Base-by-base conservation (phyloP, 805 yeast species). In the Monosporozyma aerobia region DNA sequence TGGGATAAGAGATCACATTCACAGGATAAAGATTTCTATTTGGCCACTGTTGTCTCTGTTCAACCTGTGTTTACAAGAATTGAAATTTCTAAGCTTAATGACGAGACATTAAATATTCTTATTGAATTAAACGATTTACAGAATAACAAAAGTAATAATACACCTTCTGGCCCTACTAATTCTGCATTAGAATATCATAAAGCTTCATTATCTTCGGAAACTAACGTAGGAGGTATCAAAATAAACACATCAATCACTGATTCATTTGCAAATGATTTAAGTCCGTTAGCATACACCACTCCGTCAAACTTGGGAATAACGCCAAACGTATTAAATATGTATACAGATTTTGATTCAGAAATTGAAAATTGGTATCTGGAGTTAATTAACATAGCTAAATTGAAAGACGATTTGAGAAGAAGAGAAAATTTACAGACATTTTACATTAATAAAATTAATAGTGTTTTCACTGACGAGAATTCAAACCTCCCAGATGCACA, bases 1-100 rank as follows among this genome's bases (percentile, higher is more conserved):
- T 94, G 99, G 99, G 99, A 94, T 70, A 94, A 94, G 69, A 76
- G 97, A 56, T 89, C 97, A 23, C 90, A 92, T 63, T 87, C 96
- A 2, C 95, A 88, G 59, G 90, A 97, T 6, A 90, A 90, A 64
- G 99, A 94, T 65, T 75, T 94, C 50, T 94, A 90, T 65, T 76
- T 94, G 48, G 82, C 89, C 32, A 85, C 97, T 0, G 97, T 97
- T 0, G 96, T 94, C 13, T 89, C 88, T 56, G 96, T 94, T 5
- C 99, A 94, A 69, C 98, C 99, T 0, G 95, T 92, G 11, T 94
- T 94, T 71, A 95, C 94, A 63, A 80, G 95, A 56, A 85, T 86
- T 57, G 92, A 87, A 61, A 85, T 92, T 50, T 85, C 94, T 46
- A 83, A 82, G 58, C 75, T 94, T 60, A 85, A 90, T 64, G 99